A percentile compares a stretch with the other conserved stretches of the same genome.
Evolutionary conservation across 352 stramenopile species (phyloP).

Genomic region (Globisporangium cylindrosporum): DNA sequence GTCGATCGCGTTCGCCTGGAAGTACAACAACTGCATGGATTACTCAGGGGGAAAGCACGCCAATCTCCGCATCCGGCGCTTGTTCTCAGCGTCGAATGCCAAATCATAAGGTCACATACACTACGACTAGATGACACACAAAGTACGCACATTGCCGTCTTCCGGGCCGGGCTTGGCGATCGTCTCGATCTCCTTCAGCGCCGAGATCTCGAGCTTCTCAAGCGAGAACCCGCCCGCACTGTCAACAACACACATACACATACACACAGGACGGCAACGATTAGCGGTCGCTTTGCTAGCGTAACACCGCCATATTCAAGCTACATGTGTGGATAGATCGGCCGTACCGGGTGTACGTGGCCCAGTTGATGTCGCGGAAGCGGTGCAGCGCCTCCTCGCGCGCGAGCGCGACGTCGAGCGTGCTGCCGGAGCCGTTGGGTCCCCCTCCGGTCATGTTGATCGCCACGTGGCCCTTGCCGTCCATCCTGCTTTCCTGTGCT

Average conservation of each 20-base stretch:
- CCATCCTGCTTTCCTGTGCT: slow-evolving; percentile 28
- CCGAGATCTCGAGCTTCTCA: slow-evolving; percentile 83
- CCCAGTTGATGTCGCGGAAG: slow-evolving; percentile 90
- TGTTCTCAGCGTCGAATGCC: background rate
- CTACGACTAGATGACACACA: background rate
- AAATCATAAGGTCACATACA: background rate
- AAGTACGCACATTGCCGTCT: slow-evolving; percentile 47
- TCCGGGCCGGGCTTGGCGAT: slow-evolving; percentile 66
- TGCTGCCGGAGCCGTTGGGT: slow-evolving; percentile 17
- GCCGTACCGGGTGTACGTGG: slow-evolving; percentile 78
- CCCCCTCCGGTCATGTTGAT: slow-evolving; percentile 59
- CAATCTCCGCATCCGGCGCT: background rate
- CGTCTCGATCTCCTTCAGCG: slow-evolving; percentile 80
- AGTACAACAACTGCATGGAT: slow-evolving; percentile 21
- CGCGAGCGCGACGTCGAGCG: slow-evolving; percentile 70
- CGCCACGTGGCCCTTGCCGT: slow-evolving; percentile 59
- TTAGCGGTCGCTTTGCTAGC: background rate
- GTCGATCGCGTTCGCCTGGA: slow-evolving; percentile 63
- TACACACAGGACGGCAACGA: background rate
- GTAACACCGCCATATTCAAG: background rate
- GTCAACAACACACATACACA: background rate
- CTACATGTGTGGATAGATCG: background rate
- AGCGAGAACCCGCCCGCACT: slow-evolving; percentile 79
- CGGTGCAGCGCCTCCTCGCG: slow-evolving; percentile 81
- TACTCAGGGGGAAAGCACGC: slow-evolving; percentile 14